Evolutionary conservation across 2,329 filamentous ascomycete genomes (phyloP).

Genomic region (Aspergillus phoenicis): DNA sequence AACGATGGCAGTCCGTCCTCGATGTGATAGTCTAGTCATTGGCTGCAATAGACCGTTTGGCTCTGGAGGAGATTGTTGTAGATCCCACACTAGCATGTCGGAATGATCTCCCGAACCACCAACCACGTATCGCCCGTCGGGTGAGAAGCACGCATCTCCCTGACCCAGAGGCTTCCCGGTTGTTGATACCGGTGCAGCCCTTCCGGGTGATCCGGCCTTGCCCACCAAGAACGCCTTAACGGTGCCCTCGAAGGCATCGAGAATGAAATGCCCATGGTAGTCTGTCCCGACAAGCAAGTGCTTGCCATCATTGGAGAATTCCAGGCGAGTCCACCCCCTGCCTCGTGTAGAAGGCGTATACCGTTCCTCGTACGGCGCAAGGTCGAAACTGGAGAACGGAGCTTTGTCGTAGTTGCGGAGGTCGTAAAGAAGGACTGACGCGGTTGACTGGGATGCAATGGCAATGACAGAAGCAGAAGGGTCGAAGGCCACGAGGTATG

Average conservation of each 20-base stretch:
- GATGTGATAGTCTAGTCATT: slow-evolving; percentile 41
- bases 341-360: slow-evolving; percentile 53
- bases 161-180: slow-evolving; percentile 56
- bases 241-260: slow-evolving; percentile 88
- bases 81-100: slow-evolving; percentile 86
- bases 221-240: slow-evolving; percentile 71
- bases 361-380: slow-evolving; percentile 61
- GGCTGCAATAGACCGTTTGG: slow-evolving; percentile 56
- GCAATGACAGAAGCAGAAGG: slow-evolving; percentile 91
- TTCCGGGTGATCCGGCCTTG: slow-evolving; percentile 51
- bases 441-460: slow-evolving; percentile 77
- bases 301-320: slow-evolving; percentile 96
- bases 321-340: slow-evolving; percentile 77
- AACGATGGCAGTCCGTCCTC: slow-evolving; percentile 70
- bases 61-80: slow-evolving; percentile 57
- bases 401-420: slow-evolving; percentile 90
- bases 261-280: slow-evolving; percentile 79
- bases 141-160: slow-evolving; percentile 84
- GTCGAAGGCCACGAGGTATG: slow-evolving; percentile 85
- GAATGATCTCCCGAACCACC: slow-evolving; percentile 70
- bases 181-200: slow-evolving; percentile 55
- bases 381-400: slow-evolving; percentile 83
- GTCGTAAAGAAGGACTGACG: slow-evolving; percentile 85
- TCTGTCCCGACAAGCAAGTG: slow-evolving; percentile 80
- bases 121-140: slow-evolving; percentile 85